Base-by-base conservation (phyloP, 2,329 filamentous ascomycete species). In the Hawksworthiomyces lignivorus region DNA sequence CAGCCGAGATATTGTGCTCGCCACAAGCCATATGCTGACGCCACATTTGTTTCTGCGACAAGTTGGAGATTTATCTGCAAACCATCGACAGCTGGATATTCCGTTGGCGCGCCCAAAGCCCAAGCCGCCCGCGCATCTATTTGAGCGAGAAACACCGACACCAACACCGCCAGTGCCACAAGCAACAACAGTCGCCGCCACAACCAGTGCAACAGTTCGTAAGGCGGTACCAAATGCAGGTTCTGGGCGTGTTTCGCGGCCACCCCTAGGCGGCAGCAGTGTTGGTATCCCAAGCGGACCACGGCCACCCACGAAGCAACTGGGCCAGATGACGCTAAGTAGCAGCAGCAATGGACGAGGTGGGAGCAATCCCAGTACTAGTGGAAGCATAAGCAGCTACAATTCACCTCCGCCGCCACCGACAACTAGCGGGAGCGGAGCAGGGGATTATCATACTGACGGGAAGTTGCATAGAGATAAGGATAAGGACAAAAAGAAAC, bases 11-110 rank as follows among this genome's bases (percentile, higher is more conserved):
- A 69, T 97, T n/a, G 86, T 94, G 58, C 75, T 98, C 5, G 78
- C 83, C 15, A 92, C 87, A 0, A 89, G 84, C 19, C 92, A 98
- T 58, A 96, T 98, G 89, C 69, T 94, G 35, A 92, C 82, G 1
- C 90, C 92, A 0, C 69, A 77, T 31, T 70, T 94, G 17, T 98
- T 89, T 59, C 64, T 95, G 26, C 80, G 84, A 29, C 89, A 97
- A 59, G 65, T 96, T 2, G 76, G 79, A 15, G 88, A 95, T 55
- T 70, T 97, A 12, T 83, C 81, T 47, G 73, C 77, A 27, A 83
- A 88, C 54, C 82, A 82, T 55, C 75, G 84, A 39, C 74, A 79
- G 34, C 72, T 98, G 14, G 81, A 87, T 52, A 75, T 98, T 5
- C 92, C 90, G 1, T 70, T 82, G 43, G 88, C 96, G 48, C 73